phyloP scores from a whole-genome alignment of 169 alveolate genomes.

The Ichthyophthirius multifiliis region DNA sequence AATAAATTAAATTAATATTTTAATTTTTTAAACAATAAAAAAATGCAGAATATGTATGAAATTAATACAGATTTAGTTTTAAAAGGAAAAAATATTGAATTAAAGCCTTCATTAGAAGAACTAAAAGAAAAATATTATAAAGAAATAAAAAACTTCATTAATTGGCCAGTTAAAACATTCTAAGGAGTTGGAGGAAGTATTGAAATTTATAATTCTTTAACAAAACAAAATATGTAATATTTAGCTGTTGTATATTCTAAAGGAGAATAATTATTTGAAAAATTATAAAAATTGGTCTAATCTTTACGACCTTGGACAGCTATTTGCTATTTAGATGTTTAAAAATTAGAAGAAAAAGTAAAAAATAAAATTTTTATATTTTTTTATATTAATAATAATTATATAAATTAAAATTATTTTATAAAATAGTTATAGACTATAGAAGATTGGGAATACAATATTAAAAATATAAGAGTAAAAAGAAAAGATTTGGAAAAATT shows the following conservation, averaged over 20 bases:
- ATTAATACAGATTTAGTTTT: conserved; percentile 72
- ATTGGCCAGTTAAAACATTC: conserved; percentile 74
- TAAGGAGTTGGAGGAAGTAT: conserved; percentile 86
- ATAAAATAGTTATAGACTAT: conserved; percentile 14
- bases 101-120: conserved; percentile 92
- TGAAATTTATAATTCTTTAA: conserved; percentile 73
- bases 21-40: neutral
- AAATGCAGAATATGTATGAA: conserved; percentile 8
- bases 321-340: conserved; percentile 76
- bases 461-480: conserved; percentile 78
- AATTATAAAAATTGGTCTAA: conserved; percentile 46
- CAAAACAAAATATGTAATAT: conserved; percentile 64
- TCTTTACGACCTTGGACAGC: conserved; percentile 73
- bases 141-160: conserved; percentile 84
- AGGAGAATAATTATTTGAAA: conserved; percentile 78
- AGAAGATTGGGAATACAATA: conserved; percentile 87
- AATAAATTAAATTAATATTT: neutral
- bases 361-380: neutral
- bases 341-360: neutral
- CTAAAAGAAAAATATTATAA: conserved; percentile 79
- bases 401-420: neutral
- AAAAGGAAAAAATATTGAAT: conserved; percentile 53
- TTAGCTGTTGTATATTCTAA: conserved; percentile 59
- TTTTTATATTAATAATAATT: too few species aligned
- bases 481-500: conserved; percentile 88